Conservation (phyloP, 345 rosid genomes). For the Brassica napus region Da-Ae NC_063452.1:60208001-60208500, state of each 20-base stretch:
- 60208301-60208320: neutral
- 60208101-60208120: constrained; percentile 74
- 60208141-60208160: neutral
- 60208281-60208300: neutral
- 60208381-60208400: constrained; percentile 58
- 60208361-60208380: constrained; percentile 61
- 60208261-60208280: neutral
- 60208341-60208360: constrained; percentile 68
- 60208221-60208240: neutral
- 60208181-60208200: neutral
- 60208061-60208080: constrained; percentile 59
- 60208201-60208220: neutral
- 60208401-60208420: constrained; percentile 75
- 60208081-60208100: constrained; percentile 65
- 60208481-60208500: neutral
- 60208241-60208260: neutral
- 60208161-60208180: neutral
- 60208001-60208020: constrained; percentile 13
- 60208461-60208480: too few species aligned
- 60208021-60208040: constrained; percentile 19
- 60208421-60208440: neutral
- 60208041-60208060: constrained; percentile 59
- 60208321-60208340: constrained; percentile 60
- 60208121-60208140: neutral
- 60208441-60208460: neutral